Evolutionary conservation across 1,284 basidiomycete genomes (phyloP), one percentile per base, ranked within the genome.

Genomic region (Ustilago cynodontis): DNA sequence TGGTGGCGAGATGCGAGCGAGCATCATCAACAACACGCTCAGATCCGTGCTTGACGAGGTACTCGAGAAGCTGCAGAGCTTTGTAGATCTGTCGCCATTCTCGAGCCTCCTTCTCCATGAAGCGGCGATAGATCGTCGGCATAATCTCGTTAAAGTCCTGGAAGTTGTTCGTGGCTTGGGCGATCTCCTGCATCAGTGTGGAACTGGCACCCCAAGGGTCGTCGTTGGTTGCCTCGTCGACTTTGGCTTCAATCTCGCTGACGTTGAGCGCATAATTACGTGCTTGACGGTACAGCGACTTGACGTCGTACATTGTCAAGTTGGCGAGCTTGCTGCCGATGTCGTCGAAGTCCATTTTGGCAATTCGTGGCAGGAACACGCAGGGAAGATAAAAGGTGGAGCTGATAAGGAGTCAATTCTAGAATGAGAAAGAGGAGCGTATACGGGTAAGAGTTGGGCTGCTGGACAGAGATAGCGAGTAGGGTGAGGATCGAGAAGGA

Each of bases 71-170:
- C 87, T 95, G 93, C 18, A 98, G 89, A n/a, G 94, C 92, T 89
- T 99, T 99, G 90, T 99, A 99, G 75, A 99, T 99, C 87, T 99
- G 95, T 45, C 96, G 90, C 96, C 96, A 99, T 86, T 99, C 94
- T 31, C 93, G 89, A 0, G 97, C 97, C 87, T 99, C 97, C 88
- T 98, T 98, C 87, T 95, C 93, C 63, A 87, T 87, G 71, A 88
- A 88, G 28, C 93, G 91, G 4, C 92, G 90, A 87, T 98, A 99
- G 82, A 98, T 98, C 83, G 92, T 92, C 2, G 97, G 96, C 95
- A 99, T 98, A 85, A 99, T 95, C 88, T 99, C 97, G 87, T 99
- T 99, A 88, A 99, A 99, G 80, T 96, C 91, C 88, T 96, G 94
- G 88, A 94, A 97, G 85, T 94, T 95, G 87, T 94, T 93, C 8